phyloP scores from a whole-genome alignment of 495 filamentous ascomycete genomes.

The Collariella sp. region DNA sequence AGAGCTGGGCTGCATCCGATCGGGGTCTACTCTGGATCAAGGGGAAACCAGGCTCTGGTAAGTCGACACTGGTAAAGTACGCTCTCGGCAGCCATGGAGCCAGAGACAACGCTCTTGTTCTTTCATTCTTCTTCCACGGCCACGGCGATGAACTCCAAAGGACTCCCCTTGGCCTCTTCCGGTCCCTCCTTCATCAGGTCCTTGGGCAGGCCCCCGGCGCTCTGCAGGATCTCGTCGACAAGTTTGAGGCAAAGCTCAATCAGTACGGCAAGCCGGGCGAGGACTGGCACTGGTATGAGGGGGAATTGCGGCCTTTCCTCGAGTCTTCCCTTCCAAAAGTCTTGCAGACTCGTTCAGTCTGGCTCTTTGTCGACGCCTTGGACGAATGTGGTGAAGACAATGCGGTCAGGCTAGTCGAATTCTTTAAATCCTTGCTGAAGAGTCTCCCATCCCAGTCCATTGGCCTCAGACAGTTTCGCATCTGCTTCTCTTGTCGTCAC shows the following conservation, averaged over 20 bases:
- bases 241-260: constrained; percentile 9
- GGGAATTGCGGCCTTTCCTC: constrained; percentile 12
- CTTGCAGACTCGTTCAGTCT: constrained; percentile 9
- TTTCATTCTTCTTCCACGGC: constrained; percentile 33
- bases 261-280: constrained; percentile 10
- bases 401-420: constrained; percentile 17
- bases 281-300: constrained; percentile 25
- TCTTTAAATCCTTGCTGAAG: constrained; percentile 17
- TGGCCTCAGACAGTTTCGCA: constrained; percentile 10
- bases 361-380: constrained; percentile 27
- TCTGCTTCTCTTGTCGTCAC: constrained; percentile 36
- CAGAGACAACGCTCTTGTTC: constrained; percentile 13
- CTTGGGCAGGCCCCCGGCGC: constrained; percentile 15
- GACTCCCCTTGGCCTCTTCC: constrained; percentile 27
- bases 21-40: constrained; percentile 39
- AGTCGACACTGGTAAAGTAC: constrained; percentile 39
- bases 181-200: constrained; percentile 31
- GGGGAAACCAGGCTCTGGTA: constrained; percentile 42
- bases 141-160: constrained; percentile 28
- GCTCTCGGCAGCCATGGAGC: constrained; percentile 13
- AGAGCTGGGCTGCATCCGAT: constrained; percentile 23
- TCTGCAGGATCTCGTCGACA: constrained; percentile 14
- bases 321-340: constrained; percentile 9
- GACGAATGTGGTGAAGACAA: constrained; percentile 28
- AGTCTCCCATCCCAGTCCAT: not conserved